phyloP scores from a whole-genome alignment of 2,329 filamentous ascomycete genomes.

The Monilinia polystroma region DNA sequence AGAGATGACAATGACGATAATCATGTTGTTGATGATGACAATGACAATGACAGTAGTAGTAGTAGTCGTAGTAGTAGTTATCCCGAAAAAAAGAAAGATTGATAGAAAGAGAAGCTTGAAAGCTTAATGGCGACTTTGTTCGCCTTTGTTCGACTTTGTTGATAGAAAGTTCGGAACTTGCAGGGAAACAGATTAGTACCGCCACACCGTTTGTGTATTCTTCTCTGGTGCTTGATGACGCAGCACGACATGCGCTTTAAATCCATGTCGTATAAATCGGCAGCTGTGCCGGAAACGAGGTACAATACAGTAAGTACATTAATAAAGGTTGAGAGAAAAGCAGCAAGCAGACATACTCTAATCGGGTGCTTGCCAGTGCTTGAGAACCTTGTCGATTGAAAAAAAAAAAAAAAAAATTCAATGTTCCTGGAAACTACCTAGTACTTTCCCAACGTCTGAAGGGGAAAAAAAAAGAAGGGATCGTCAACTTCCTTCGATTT shows the following conservation, averaged over 20 bases:
- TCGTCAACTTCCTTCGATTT: conserved; percentile 9
- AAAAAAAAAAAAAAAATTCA: neutral
- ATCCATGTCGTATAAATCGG: conserved; percentile 22
- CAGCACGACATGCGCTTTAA: conserved; percentile 16
- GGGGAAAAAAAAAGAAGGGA: conserved; percentile 1
- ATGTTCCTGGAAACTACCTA: neutral
- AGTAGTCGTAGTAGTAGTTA: neutral
- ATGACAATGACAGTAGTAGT: too few relatives aligned
- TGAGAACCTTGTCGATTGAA: conserved; percentile 2
- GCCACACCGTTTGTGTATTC: conserved; percentile 23
- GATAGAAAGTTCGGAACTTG: neutral
- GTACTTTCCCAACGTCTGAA: neutral
- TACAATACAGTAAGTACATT: too few relatives aligned
- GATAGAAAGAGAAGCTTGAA: neutral
- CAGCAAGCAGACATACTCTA: conserved; percentile 20
- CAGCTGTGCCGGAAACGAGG: conserved; percentile 15
- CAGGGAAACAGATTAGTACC: conserved; percentile 12
- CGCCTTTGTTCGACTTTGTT: neutral
- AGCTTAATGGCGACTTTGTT: neutral
- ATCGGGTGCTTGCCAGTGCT: neutral
- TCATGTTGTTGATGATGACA: neutral
- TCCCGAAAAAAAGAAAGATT: neutral
- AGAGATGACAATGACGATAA: neutral
- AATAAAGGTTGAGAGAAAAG: conserved; percentile 1
- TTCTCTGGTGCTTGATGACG: conserved; percentile 17